Base-by-base conservation (phyloP, 1,139 yeast species). In the Suhomyces terraborum region DNA sequence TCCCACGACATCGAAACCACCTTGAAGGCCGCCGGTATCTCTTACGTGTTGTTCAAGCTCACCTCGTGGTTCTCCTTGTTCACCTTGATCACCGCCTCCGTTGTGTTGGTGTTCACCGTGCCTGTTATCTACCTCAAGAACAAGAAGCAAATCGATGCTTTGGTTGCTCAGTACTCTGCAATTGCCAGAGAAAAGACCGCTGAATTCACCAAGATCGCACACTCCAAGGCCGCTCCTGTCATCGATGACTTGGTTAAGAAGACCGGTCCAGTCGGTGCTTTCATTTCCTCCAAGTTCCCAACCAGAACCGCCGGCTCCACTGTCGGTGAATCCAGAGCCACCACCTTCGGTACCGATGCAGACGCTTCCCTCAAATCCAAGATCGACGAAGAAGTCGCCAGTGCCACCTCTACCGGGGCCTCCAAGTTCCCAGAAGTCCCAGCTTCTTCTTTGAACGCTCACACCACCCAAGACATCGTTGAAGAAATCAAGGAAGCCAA, bases 91-190 rank as follows among this genome's bases (percentile, higher is more conserved):
- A 68, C 85, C 51, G 57, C 77, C 38, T 64, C 79, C 33, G 79
- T 85, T 42, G 65, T 88, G 40, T 62, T 74, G 25, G 76, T 86
- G 16, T 93, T 93, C 75, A 69, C 94, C 35, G 67, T 79, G 38
- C 98, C 98, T 46, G 79, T 79, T 24, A 58, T 86, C 50, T 93
- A 91, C 73, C 67, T 77, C 52, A 76, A 75, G 53, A 82, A 87
- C 77, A 83, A 88, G 75, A 75, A 75, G 57, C 85, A 86, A 69
- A 85, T 93, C 62, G 96, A 91, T 66, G 82, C 83, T 40, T 79
- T 80, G 41, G 76, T 85, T 43, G 77, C 77, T 46, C 73, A 80
- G 52, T 76, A 73, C 61, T 67, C 82, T 32, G 69, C 75, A 51
- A 56, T 78, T 40, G 82, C 82, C 43, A 78, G 77, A 60, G 74